Percentiles rank a stretch among this genome's conserved stretches.
phyloP scores from a whole-genome alignment of 441 rosid genomes.

The Adansonia gregorii region DNA sequence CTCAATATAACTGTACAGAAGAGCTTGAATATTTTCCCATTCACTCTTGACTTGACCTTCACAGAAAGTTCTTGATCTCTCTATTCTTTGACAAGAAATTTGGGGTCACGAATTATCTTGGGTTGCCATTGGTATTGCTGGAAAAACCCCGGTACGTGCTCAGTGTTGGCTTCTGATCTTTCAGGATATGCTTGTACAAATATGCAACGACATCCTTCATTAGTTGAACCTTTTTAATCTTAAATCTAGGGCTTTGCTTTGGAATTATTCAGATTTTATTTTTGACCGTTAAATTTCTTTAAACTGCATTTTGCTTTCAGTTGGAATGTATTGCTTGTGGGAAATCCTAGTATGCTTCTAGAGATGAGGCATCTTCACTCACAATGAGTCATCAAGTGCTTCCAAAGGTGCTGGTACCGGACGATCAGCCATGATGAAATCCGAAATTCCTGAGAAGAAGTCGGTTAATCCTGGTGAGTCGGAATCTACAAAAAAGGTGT shows the following conservation, averaged over 20 bases:
- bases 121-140: constrained; percentile 57
- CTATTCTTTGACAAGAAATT: constrained; percentile 69
- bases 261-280: constrained; percentile 34
- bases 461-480: neutral
- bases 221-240: constrained; percentile 62
- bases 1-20: constrained; percentile 55
- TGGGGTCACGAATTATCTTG: constrained; percentile 71
- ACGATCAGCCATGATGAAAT: constrained; percentile 61
- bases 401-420: constrained; percentile 54
- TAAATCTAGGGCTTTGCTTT: constrained; percentile 45
- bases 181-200: constrained; percentile 54
- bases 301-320: constrained; percentile 43
- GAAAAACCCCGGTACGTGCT: constrained; percentile 42
- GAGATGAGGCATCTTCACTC: constrained; percentile 78
- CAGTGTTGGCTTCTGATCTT: constrained; percentile 53
- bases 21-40: constrained; percentile 48
- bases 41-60: constrained; percentile 32
- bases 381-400: constrained; percentile 65
- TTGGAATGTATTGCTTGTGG: constrained; percentile 90
- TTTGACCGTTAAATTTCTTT: neutral
- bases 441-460: constrained; percentile 35
- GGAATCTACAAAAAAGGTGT: neutral
- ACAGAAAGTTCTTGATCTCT: constrained; percentile 27
- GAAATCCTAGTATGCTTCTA: constrained; percentile 83
- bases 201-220: constrained; percentile 58